Evolutionary conservation across 1,139 yeast species (phyloP), one percentile per base, ranked within the genome.

Genomic region (Hemisphaericaspora lyxosophila): DNA sequence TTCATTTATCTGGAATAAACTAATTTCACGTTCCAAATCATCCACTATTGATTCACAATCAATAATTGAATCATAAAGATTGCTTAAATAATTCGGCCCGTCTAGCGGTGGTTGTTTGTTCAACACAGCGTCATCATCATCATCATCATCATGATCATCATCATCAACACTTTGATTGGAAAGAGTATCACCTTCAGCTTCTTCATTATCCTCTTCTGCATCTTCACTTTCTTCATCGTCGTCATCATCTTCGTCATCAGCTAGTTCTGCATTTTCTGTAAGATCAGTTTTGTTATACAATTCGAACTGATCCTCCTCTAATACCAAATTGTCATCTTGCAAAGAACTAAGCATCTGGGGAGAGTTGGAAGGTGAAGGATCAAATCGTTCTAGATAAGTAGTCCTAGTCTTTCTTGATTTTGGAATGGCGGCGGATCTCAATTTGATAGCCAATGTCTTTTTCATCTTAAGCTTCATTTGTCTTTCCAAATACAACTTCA

Each of bases 301-400:
- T 28, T 62, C 67, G 30, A 68, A 51, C 33, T 67, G 65, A 45
- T 66, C 70, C 32, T 62, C 65, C 7, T 61, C 66, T 29, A 67
- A 51, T 29, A 65, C 54, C 31, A 67, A 59, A 37, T 58, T 61
- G 36, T 64, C 70, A 34, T 63, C 65, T 41, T 56, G 60, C 25
- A 67, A 54, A 32, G 64, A 66, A 40, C 59, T 63, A 32, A 67
- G 43, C 64, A 68, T 67, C 44, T 67, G 73, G 1, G 76, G 75
- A 6, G 75, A 67, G 42, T 57, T 64, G 0, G 73, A 63, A 4
- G 71, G 63, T 5, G 73, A 67, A 2, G 67, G 59, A 38, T 58
- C 54, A 36, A 67, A 67, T 19, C 65, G 49, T 31, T 60, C 64
- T 22, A 56, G 43, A 35, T 50, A 53, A n/a, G 54, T 38, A 3